A percentile compares a stretch with the other conserved stretches of the same genome.
phyloP scores from a whole-genome alignment of 768 basidiomycete genomes.

The Wakefieldia striispora region DNA sequence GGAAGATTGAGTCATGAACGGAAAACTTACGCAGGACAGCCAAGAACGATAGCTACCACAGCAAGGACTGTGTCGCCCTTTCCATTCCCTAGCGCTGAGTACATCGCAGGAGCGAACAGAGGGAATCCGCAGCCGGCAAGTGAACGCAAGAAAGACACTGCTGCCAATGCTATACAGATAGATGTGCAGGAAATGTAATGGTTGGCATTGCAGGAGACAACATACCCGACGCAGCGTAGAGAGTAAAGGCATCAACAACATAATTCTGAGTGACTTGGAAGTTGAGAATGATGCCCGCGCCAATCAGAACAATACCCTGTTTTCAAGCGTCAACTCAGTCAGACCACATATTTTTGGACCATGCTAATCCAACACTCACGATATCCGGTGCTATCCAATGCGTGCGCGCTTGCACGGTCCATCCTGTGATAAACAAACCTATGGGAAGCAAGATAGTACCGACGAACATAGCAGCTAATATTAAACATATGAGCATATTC shows the following conservation, averaged over 20 bases:
- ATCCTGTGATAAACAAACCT: conserved; percentile 69
- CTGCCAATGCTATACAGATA: conserved; percentile 55
- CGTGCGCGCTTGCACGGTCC: conserved; percentile 54
- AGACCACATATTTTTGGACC: too few species aligned
- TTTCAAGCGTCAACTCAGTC: not conserved
- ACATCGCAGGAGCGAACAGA: conserved; percentile 74
- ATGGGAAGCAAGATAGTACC: conserved; percentile 60
- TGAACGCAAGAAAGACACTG: conserved; percentile 59
- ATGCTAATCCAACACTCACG: conserved; percentile 39
- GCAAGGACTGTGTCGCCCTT: conserved; percentile 69
- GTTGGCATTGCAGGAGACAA: not conserved
- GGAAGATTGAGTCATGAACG: not conserved
- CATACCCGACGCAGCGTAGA: conserved; percentile 66
- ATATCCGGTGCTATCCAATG: conserved; percentile 75
- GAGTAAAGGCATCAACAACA: conserved; percentile 62
- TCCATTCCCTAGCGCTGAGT: conserved; percentile 61
- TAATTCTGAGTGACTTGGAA: conserved; percentile 69
- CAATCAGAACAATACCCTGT: conserved; percentile 57
- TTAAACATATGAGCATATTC: conserved; percentile 2
- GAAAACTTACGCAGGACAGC: conserved; percentile 48
- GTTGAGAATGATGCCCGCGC: conserved; percentile 54
- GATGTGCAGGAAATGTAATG: not conserved
- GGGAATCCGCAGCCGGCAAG: conserved; percentile 75
- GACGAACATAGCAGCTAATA: conserved; percentile 54
- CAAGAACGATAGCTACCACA: conserved; percentile 51